Evolutionary conservation across 768 basidiomycete species (phyloP).

Genomic region (Lactifluus subvellereus): DNA sequence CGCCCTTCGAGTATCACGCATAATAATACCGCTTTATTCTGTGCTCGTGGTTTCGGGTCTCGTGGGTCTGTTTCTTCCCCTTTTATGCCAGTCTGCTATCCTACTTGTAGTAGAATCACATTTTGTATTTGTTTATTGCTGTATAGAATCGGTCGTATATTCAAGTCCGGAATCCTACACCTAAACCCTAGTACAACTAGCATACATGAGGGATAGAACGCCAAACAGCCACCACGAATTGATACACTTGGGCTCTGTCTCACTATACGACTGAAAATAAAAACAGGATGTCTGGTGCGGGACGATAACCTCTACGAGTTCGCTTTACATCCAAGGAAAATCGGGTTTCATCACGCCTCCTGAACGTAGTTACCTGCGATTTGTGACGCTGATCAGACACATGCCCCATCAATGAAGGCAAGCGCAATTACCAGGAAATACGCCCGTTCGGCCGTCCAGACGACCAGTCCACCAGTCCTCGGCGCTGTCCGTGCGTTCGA

Average conservation of each 20-base stretch:
- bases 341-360: slow-evolving; percentile 34
- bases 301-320: slow-evolving; percentile 7
- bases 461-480: slow-evolving; percentile 99
- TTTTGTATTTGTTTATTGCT: slow-evolving; percentile 23
- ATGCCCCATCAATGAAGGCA: background rate
- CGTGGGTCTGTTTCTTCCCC: background rate
- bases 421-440: slow-evolving; percentile 70
- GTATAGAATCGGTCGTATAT: slow-evolving; percentile 22
- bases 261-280: background rate
- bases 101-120: slow-evolving; percentile 22
- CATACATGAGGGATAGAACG: background rate
- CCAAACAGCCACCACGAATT: background rate
- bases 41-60: background rate
- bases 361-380: slow-evolving; percentile 62
- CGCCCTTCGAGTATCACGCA: background rate
- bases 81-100: slow-evolving; percentile 3
- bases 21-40: background rate
- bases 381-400: background rate
- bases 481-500: slow-evolving; percentile 70
- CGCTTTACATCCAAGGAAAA: background rate
- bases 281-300: background rate
- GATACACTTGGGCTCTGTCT: background rate
- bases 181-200: slow-evolving; percentile 1
- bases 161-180: slow-evolving; percentile 11
- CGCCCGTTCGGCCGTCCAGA: slow-evolving; percentile 74